Evolutionary conservation across 2,329 filamentous ascomycete species (phyloP).

Genomic region (Colletotrichum cereale): DNA sequence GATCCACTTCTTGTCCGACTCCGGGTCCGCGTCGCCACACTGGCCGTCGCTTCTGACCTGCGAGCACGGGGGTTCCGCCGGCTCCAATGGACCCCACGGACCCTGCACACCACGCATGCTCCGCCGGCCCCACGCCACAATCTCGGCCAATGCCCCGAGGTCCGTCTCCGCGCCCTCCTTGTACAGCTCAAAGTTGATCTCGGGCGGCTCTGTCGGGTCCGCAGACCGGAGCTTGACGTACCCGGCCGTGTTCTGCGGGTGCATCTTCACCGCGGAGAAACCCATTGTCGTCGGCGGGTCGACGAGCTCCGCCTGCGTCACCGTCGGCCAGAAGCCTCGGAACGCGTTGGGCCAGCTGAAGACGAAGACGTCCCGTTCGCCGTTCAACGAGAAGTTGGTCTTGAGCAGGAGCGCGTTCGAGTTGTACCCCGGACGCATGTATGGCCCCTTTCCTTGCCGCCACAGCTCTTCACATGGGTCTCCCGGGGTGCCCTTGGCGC

Average conservation of each 20-base stretch:
- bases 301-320: constrained; percentile 18
- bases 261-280: constrained; percentile 42
- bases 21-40: constrained; percentile 50
- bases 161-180: constrained; percentile 61
- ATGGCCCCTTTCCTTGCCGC: constrained; percentile 47
- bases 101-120: constrained; percentile 2
- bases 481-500: constrained; percentile 48
- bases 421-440: constrained; percentile 42
- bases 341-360: constrained; percentile 67
- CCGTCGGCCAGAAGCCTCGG: constrained; percentile 39
- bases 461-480: constrained; percentile 55
- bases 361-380: constrained; percentile 66
- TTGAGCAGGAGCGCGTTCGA: constrained; percentile 7
- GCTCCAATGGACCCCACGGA: constrained; percentile 42
- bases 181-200: constrained; percentile 72
- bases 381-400: constrained; percentile 47
- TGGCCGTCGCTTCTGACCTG: constrained; percentile 39
- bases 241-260: constrained; percentile 67
- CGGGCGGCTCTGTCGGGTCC: constrained; percentile 72
- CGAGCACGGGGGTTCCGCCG: constrained; percentile 42
- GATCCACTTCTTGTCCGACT: constrained; percentile 54
- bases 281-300: constrained; percentile 10
- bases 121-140: constrained; percentile 45
- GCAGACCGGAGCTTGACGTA: constrained; percentile 71
- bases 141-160: constrained; percentile 49